Base-by-base conservation (phyloP, 768 basidiomycete genomes). In the Arthromyces matolae region DNA sequence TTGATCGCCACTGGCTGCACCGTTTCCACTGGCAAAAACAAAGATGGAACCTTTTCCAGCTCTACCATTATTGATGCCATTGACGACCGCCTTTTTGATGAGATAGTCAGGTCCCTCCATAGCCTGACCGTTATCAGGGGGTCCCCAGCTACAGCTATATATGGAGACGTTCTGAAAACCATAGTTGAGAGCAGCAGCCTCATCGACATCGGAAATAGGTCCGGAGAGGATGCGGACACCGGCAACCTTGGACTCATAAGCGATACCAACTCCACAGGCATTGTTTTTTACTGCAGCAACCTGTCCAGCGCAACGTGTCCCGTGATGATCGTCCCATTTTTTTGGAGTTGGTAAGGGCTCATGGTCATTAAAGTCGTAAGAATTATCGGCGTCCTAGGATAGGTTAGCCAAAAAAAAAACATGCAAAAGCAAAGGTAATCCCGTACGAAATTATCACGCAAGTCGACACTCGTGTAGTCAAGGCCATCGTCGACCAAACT, bases 81-180 rank as follows among this genome's bases (percentile, higher is more conserved):
- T 95, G 20, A 98, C 71, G 55, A 99, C 83, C 7, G 96, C 91
- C 64, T 95, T 94, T 60, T 89, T 77, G 60, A 98, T 96, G 39
- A 99, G 74, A 58, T 89, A 86, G 12, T 80, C 82, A 0, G 96
- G 96, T 0, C 81, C 92, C 63, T 99, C 96, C 95, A 98, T 97
- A 1, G 89, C 83, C 58, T 75, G 74, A 8, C 95, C 95, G 58
- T 96, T 89, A 64, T 99, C 95, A 0, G 94, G 89, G 8, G 96
- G 96, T 5, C 96, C 96, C 96, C 96, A 99, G 46, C 89, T 93
- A 66, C 96, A 99, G 52, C 89, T 93, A 68, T 90, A 98, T 57
- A 93, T 92, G 20, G 87, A 89, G 42, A 87, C 92, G 56, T 90
- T 84, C 55, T 96, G 86, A 65, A 83, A 98, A 9, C 86, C 92